Base-by-base conservation (phyloP, 331 rosid species). In the Prunus yedoensis region DNA sequence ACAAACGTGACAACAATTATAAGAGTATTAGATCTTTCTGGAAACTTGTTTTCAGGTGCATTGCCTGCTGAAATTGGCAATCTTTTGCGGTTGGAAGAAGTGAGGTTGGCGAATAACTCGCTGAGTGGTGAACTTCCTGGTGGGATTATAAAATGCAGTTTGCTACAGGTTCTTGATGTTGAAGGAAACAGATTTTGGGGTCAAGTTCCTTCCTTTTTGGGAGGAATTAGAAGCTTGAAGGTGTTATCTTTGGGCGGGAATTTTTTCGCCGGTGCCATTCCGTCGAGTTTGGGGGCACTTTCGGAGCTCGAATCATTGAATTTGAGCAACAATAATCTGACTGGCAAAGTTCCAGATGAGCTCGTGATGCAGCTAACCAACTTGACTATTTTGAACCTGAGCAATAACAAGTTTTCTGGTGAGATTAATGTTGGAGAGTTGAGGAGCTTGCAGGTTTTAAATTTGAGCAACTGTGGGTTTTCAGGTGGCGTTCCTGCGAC, bases 401-500 rank as follows among this genome's bases (percentile, higher is more conserved):
- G 96, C 59, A 87, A 83, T 1, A 92, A 90, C 82, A 83, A 78
- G 68, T 85, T 92, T 71, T 88, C 87, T 0, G 89, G 92, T 41
- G 80, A 50, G 15, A 46, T 87, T 78, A 69, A 66, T 9, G 78
- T 92, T 13, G 96, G 92, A 56, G 77, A 79, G 67, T 80, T 88
- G 70, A 81, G 8, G 21, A 82, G 77, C 78, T 85, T 92, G 87
- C 87, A 79, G 70, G 82, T 82, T 78, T 81, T 92, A 77, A 90
- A 88, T 76, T 73, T 92, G 88, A 92, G 97, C 57, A 77, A 73
- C 0, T 88, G 97, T 79, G 94, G 94, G 9, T 76, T 92, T 73
- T 90, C 87, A 2, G 94, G 92, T 3, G 77, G 73, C 11, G 12
- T 92, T 73, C 94, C 96, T 6, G 4, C 82, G 18, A 72, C 88